phyloP scores from a whole-genome alignment of 2,329 filamentous ascomycete genomes.

The Sordariomycetes sp. region DNA sequence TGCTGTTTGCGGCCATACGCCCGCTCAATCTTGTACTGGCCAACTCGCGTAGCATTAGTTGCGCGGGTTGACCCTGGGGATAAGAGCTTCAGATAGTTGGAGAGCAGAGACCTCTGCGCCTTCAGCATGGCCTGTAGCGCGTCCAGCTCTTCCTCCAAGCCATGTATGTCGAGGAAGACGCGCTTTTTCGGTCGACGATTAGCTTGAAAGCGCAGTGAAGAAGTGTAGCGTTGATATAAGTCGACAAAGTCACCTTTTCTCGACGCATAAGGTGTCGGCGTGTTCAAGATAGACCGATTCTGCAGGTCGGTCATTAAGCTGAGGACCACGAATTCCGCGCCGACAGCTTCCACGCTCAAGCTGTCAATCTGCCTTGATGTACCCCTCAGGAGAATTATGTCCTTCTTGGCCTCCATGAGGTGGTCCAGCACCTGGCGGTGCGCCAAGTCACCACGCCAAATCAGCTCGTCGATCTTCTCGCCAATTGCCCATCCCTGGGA shows the following conservation, averaged over 20 bases:
- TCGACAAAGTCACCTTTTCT: constrained; percentile 5
- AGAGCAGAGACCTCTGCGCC: constrained; percentile 3
- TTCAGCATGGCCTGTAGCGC: constrained; percentile 6
- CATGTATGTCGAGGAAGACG: constrained; percentile 10
- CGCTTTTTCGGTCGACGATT: constrained; percentile 7
- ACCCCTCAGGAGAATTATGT: constrained; percentile 9
- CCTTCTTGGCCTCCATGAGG: constrained; percentile 8
- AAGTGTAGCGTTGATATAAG: constrained; percentile 5
- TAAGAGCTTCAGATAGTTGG: constrained; percentile 1
- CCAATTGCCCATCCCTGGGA: too few relatives aligned
- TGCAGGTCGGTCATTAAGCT: constrained; percentile 4
- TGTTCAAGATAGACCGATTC: constrained; percentile 2
- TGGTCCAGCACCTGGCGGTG: not conserved
- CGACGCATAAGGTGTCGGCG: not conserved
- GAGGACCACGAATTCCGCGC: constrained; percentile 7
- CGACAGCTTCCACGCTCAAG: constrained; percentile 4
- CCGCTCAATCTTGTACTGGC: constrained; percentile 2
- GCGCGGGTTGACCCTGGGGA: constrained; percentile 2
- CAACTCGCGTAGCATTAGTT: constrained; percentile 1
- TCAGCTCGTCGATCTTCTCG: not conserved
- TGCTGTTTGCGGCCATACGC: constrained; percentile 1
- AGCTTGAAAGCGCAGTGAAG: constrained; percentile 6
- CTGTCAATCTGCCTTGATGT: constrained; percentile 5
- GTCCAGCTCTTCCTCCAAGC: constrained; percentile 10
- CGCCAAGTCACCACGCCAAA: not conserved